Evolutionary conservation across 768 basidiomycete species (phyloP), one percentile per base, ranked within the genome.

Genomic region (Tulasnella sp.): DNA sequence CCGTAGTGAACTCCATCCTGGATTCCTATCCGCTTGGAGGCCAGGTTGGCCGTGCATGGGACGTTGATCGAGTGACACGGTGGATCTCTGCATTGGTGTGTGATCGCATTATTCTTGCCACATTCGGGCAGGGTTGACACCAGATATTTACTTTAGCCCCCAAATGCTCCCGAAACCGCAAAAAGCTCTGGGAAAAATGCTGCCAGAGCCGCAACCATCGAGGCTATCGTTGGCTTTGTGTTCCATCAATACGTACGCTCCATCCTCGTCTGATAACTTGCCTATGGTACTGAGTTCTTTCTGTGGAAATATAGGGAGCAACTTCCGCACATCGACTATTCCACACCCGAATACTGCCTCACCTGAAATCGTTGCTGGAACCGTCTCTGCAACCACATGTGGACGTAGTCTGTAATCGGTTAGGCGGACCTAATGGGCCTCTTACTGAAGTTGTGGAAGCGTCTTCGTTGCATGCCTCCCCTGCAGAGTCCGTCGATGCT

Each of bases 211-310:
- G 91, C 93, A 79, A 88, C 91, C 0, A 92, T 94, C 6, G 90
- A 92, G 82, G 94, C 92, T 3, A 87, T 94, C 21, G 85, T 94
- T 40, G 94, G 94, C 34, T 93, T 91, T 8, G 88, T 94, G 18
- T 94, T 91, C 82, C 90, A 92, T 82, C 93, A 96, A 86, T 93
- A 91, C 84, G 94, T 95, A 83, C 80, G 93, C 87, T 76, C 52
- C 27, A 36, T 40, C 18, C 44, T 76, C 79, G 42, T 44, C n/a
- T 74, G 56, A 48, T 12, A 72, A 82, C 81, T 83, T 86, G 16
- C 81, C 85, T 14, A 75, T 44, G 38, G 12, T 38, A 71, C 18
- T 72, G 36, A 72, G 42, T 62, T 58, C 10, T 3, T n/a, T 19
- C 19, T 80, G 34, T n/a, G 80, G n/a, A 27, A 18, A 21, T 21